These are phyloP conservation scores for Colletotrichum eleusines DNA, from an alignment of 2,329 filamentous ascomycete species.

Conservation along the genomic window DNA sequence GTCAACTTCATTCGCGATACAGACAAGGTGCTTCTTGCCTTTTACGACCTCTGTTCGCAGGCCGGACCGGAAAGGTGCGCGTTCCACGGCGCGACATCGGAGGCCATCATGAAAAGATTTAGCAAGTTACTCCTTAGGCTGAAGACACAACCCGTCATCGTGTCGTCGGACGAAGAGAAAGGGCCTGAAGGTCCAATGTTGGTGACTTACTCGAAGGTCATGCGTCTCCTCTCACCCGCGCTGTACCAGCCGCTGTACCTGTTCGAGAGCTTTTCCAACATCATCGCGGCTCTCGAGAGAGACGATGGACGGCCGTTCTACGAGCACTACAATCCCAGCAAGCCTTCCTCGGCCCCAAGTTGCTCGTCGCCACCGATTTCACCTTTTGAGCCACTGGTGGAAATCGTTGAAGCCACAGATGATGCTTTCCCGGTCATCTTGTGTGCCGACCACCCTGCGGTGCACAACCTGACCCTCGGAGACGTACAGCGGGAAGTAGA, in stretches of 20 bases:
- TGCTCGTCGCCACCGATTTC: conserved; percentile 50
- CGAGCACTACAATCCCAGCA: conserved; percentile 43
- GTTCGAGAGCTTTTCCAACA: conserved; percentile 57
- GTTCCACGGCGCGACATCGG: conserved; percentile 54
- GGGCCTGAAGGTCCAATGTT: conserved; percentile 59
- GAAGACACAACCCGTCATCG: conserved; percentile 57
- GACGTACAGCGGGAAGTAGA: conserved; percentile 52
- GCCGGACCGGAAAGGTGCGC: conserved; percentile 63
- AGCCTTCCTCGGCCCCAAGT: conserved; percentile 42
- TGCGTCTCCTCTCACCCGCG: conserved; percentile 55
- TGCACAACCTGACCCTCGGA: conserved; percentile 48
- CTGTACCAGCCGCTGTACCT: conserved; percentile 59
- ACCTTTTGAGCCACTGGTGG: conserved; percentile 49
- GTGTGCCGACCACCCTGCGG: conserved; percentile 57
- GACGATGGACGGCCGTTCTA: conserved; percentile 61
- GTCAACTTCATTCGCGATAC: conserved; percentile 65
- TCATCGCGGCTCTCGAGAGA: conserved; percentile 57
- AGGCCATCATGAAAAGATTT: conserved; percentile 55
- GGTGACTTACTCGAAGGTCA: conserved; percentile 63
- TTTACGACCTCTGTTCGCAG: conserved; percentile 65
- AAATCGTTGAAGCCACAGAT: conserved; percentile 49
- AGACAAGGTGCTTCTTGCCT: conserved; percentile 65
- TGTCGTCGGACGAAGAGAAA: conserved; percentile 47
- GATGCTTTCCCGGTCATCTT: conserved; percentile 61
- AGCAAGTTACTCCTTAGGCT: conserved; percentile 55